Percentiles rank a stretch among this genome's conserved stretches.
phyloP scores from a whole-genome alignment of 2,329 filamentous ascomycete species.

The Zymoseptoria brevis region DNA sequence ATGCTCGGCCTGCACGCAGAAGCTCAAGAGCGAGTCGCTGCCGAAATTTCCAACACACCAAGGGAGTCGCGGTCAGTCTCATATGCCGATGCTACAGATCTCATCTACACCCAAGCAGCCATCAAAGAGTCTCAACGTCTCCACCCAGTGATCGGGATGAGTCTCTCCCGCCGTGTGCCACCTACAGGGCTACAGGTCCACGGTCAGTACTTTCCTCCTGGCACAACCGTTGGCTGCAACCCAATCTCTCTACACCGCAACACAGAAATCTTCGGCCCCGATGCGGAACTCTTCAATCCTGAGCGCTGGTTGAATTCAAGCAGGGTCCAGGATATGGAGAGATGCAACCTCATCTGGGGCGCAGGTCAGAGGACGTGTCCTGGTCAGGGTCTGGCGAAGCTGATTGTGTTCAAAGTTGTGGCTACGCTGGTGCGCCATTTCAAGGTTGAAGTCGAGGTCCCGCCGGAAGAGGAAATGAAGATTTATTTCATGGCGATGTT shows the following conservation, averaged over 20 bases:
- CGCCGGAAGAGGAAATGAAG: slow-evolving; percentile 7
- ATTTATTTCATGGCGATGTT: slow-evolving; percentile 14
- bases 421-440: slow-evolving; percentile 8
- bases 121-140: slow-evolving; percentile 40
- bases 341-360: slow-evolving; percentile 15
- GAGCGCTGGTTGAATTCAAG: slow-evolving; percentile 28
- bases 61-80: neutral
- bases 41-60: neutral
- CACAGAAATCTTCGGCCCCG: slow-evolving; percentile 25
- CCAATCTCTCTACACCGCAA: slow-evolving; percentile 29
- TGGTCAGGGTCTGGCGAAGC: slow-evolving; percentile 19
- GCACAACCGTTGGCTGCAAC: slow-evolving; percentile 26
- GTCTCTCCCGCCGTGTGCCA: slow-evolving; percentile 33
- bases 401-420: slow-evolving; percentile 20
- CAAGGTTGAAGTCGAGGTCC: slow-evolving; percentile 7
- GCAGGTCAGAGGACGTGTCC: slow-evolving; percentile 19
- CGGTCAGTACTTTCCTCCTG: slow-evolving; percentile 27
- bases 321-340: slow-evolving; percentile 12
- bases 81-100: slow-evolving; percentile 22
- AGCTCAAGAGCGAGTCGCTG: neutral
- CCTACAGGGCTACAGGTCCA: slow-evolving; percentile 30
- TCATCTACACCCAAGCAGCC: slow-evolving; percentile 36
- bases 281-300: slow-evolving; percentile 29
- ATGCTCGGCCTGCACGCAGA: slow-evolving; percentile 8
- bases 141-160: slow-evolving; percentile 38